A percentile compares a stretch with the other conserved stretches of the same genome.
Conservation (phyloP, 768 basidiomycete species). For the Lactifluus volemus region DNA sequence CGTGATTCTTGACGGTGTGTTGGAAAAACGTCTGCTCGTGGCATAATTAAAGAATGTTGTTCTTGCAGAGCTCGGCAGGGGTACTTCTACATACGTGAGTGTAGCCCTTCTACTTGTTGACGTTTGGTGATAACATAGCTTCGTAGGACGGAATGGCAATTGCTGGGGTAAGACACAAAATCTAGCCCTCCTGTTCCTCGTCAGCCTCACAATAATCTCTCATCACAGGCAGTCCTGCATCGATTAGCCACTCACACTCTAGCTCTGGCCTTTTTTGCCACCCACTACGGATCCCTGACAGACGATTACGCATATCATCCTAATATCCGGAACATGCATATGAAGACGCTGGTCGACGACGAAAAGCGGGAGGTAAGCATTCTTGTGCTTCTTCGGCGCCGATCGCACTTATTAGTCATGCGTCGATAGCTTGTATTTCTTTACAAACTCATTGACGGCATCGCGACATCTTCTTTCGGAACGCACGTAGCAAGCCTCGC, state of each 20-base stretch:
- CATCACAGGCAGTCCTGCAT: slow-evolving; percentile 74
- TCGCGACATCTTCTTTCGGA: slow-evolving; percentile 83
- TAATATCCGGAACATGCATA: slow-evolving; percentile 91
- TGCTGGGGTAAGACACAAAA: slow-evolving; percentile 53
- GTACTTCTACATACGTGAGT: slow-evolving; percentile 86
- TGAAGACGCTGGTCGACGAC: slow-evolving; percentile 91
- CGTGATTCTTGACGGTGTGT: slow-evolving; percentile 87
- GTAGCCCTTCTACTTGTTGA: background rate
- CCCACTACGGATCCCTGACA: slow-evolving; percentile 93
- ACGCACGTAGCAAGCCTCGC: slow-evolving; percentile 94
- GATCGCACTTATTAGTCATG: background rate
- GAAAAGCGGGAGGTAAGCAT: slow-evolving; percentile 71
- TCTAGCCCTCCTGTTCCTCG: background rate
- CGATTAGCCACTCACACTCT: slow-evolving; percentile 89
- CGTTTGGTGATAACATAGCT: slow-evolving; percentile 10
- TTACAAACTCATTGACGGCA: slow-evolving; percentile 86
- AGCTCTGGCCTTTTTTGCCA: slow-evolving; percentile 92
- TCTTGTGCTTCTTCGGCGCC: background rate
- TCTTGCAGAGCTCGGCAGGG: slow-evolving; percentile 78
- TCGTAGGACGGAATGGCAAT: slow-evolving; percentile 96
- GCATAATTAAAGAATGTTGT: background rate
- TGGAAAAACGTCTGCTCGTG: background rate
- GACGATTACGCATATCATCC: slow-evolving; percentile 90
- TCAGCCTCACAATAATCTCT: background rate
- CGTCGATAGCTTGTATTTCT: slow-evolving; percentile 75